Evolutionary conservation across 1,284 basidiomycete genomes (phyloP), one percentile per base, ranked within the genome.

Genomic region (Leccinum subfulvum): DNA sequence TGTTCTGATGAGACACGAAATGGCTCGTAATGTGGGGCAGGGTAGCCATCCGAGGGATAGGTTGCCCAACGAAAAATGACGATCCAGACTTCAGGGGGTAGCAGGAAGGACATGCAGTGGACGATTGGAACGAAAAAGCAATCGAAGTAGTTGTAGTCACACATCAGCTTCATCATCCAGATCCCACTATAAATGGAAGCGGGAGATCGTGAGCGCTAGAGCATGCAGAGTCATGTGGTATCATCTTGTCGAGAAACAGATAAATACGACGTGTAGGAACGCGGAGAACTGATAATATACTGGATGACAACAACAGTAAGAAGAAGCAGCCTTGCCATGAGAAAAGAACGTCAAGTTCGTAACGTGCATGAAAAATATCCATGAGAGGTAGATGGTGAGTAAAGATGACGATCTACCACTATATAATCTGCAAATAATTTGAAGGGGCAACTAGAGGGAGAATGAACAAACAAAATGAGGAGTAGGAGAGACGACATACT

Each of bases 401-500:
- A 57, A 49, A 56, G 35, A 66, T 28, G 53, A 28, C 33, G 54
- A 56, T 53, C 47, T 56, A 65, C 69, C 60, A 63, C 68, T 73
- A 85, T 72, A 91, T 84, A 69, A 91, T 81, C 73, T 91, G 89
- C 44, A 92, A 82, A 76, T 92, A 92, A 77, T 92, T 92, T 66
- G 90, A 92, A 64, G 90, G 90, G 58, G 89, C 90, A 73, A 92
- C 90, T 91, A 75, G 52, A 65, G 61, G 59, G 57, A 64, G 59
- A 59, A 52, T 73, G 61, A 75, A 64, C 47, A 28, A 64, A 62
- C 47, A 11, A 53, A 2, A 39, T 28, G 26, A n/a, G 18, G 10
- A 13, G 39, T 59, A 60, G 53, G 30, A 14, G 39, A 61, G n/a
- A 51, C 18, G 4, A 84, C 88, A 77, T 73, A 92, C 90, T 94